Base-by-base conservation (phyloP, 2,329 filamentous ascomycete genomes). In the Aspergillus amoenus region DNA sequence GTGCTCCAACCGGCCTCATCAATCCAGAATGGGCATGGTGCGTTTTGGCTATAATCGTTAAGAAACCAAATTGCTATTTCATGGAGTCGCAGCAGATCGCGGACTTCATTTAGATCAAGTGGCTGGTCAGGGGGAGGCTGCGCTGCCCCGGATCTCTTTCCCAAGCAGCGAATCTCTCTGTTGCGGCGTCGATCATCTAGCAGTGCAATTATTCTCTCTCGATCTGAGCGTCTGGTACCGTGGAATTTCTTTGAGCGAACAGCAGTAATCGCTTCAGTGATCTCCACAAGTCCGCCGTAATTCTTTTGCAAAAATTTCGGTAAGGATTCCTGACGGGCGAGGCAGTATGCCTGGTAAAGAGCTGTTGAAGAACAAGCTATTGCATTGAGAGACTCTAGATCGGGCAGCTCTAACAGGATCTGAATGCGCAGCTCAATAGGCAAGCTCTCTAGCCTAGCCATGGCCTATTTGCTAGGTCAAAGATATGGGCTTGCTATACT, bases 181-280 rank as follows among this genome's bases (percentile, higher is more conserved):
- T 46, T 61, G 24, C 62, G 64, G 9, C 60, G 58, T 55, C 62
- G 55, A 8, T 18, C 18, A n/a, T 66, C 62, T 4, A 67, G 21
- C 3, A 66, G 21, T 1, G 56, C 57, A 46, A 65, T 62, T 3
- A 60, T 61, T 2, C 59, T 51, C 5, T 57, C 57, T n/a, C 49
- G 57, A 11, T 61, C 46, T 2, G 42, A 17, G n/a, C 4, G 12
- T 1, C 12, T 12, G 50, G 18, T 13, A 7, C 50, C 55, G 3
- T 53, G 30, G 1, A 67, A 27, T 1, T 55, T 57, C 52, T 52
- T 53, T 3, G 66, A 66, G 27, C 64, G 64, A 13, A 65, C 34
- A 9, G 64, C 64, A 30, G 55, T 42, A 12, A 67, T 34, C 17
- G 63, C 64, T 22, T 67, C 66, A 4, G 34, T 7, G 2, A 65